A percentile compares a stretch with the other conserved stretches of the same genome.
Evolutionary conservation across 768 basidiomycete species (phyloP).

Genomic region (Termitomyces sp.): DNA sequence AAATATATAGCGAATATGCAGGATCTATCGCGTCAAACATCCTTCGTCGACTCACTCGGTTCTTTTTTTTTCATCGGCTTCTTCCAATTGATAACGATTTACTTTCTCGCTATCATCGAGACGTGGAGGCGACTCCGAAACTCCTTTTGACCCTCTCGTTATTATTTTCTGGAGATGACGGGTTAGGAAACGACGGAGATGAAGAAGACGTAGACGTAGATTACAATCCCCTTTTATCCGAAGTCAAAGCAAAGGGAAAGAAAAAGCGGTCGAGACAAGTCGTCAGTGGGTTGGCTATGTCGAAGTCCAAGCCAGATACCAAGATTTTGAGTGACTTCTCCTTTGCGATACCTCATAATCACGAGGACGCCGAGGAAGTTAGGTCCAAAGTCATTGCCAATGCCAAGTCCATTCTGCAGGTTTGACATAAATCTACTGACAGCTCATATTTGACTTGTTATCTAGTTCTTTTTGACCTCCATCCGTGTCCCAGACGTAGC

Average conservation of each 20-base stretch:
- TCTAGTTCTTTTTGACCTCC: constrained; percentile 16
- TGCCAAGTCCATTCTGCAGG: constrained; percentile 16
- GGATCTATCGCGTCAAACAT: constrained; percentile 10
- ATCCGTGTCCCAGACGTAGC: constrained; percentile 12
- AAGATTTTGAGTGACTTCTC: constrained; percentile 10
- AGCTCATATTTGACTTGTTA: neutral
- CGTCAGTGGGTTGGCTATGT: neutral
- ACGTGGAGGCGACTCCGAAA: constrained; percentile 4
- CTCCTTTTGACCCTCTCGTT: constrained; percentile 4
- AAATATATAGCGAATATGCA: constrained; percentile 1
- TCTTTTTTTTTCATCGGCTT: constrained; percentile 4
- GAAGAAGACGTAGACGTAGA: neutral
- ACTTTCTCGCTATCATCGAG: constrained; percentile 5
- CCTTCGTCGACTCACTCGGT: constrained; percentile 2
- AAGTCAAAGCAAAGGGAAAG: neutral
- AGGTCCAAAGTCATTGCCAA: constrained; percentile 9
- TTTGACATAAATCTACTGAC: neutral
- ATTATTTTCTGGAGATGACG: neutral
- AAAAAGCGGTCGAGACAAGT: neutral
- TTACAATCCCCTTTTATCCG: neutral
- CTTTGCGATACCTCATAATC: constrained; percentile 2
- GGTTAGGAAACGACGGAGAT: neutral
- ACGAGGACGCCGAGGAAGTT: constrained; percentile 5
- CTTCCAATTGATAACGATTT: neutral
- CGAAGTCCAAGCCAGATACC: constrained; percentile 5